Conservation (phyloP, 257 asterid genomes). For the Echites panduratus region DNA sequence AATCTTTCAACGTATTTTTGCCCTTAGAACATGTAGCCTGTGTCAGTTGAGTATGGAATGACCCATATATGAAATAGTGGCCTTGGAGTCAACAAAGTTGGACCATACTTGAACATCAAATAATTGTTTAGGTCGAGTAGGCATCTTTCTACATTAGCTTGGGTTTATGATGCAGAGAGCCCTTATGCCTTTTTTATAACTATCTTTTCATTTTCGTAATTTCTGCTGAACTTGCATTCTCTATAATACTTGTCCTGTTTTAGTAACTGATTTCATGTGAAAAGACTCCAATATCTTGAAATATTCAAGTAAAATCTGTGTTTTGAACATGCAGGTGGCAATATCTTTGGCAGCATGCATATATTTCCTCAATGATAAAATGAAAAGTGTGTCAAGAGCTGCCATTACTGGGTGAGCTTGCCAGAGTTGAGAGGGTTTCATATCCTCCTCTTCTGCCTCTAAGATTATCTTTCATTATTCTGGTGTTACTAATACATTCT, state of each 20-base stretch:
- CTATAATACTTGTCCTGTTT: no score
- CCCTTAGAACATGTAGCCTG: background rate
- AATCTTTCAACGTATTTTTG: background rate
- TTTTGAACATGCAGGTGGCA: constrained; percentile 55
- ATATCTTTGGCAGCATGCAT: constrained; percentile 89
- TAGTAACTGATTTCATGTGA: background rate
- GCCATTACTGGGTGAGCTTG: constrained; percentile 72
- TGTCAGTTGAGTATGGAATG: background rate
- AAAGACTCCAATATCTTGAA: background rate
- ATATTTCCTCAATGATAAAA: constrained; percentile 93
- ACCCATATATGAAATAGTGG: background rate
- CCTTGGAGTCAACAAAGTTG: no score
- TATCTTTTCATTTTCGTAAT: background rate
- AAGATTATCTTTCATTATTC: background rate
- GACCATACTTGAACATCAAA: background rate
- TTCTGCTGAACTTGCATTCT: no score
- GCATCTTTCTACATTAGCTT: background rate
- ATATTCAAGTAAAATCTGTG: background rate
- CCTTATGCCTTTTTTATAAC: background rate
- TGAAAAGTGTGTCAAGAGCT: constrained; percentile 77
- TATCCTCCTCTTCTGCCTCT: background rate
- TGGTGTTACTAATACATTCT: background rate
- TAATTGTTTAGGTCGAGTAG: background rate
- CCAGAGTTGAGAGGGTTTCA: constrained; percentile 2
- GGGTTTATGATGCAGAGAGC: background rate